phyloP scores from a whole-genome alignment of 768 basidiomycete species.

The Mrakia gelida region DNA sequence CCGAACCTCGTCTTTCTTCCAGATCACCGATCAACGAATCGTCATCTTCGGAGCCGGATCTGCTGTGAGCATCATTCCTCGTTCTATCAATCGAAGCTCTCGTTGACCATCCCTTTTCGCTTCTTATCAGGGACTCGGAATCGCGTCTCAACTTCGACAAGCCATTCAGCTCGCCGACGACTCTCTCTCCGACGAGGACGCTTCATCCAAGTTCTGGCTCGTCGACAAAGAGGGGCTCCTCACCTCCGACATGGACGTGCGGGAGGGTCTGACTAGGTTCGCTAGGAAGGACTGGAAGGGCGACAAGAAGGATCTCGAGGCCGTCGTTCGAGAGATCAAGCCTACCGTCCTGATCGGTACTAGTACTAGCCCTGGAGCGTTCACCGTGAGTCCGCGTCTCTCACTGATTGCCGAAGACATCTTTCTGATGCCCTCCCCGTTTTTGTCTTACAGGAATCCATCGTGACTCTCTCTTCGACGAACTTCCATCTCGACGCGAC shows the following conservation, averaged over 20 bases:
- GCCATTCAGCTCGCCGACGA: constrained; percentile 57
- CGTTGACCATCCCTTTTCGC: no score
- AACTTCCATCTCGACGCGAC: neutral
- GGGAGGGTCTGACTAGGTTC: constrained; percentile 55
- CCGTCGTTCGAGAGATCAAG: constrained; percentile 64
- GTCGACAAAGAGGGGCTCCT: constrained; percentile 37
- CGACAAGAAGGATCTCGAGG: constrained; percentile 55
- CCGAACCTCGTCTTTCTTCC: neutral
- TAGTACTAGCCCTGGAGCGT: constrained; percentile 70
- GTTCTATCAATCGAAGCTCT: no score
- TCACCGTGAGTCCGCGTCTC: constrained; percentile 48
- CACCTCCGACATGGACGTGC: constrained; percentile 34
- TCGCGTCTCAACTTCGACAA: constrained; percentile 68
- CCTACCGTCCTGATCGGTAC: constrained; percentile 82
- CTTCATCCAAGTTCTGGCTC: constrained; percentile 63
- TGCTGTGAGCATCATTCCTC: neutral
- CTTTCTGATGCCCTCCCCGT: no score
- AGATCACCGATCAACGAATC: constrained; percentile 68
- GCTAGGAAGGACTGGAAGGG: constrained; percentile 41
- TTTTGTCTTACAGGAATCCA: neutral
- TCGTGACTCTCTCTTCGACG: neutral
- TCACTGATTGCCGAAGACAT: no score
- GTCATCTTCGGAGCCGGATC: constrained; percentile 68
- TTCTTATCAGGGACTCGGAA: constrained; percentile 55
- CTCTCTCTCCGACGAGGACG: constrained; percentile 54